These are phyloP conservation scores for Wickerhamiella qilinensis DNA, from an alignment of 805 yeast species.

Conservation along the genomic window DNA sequence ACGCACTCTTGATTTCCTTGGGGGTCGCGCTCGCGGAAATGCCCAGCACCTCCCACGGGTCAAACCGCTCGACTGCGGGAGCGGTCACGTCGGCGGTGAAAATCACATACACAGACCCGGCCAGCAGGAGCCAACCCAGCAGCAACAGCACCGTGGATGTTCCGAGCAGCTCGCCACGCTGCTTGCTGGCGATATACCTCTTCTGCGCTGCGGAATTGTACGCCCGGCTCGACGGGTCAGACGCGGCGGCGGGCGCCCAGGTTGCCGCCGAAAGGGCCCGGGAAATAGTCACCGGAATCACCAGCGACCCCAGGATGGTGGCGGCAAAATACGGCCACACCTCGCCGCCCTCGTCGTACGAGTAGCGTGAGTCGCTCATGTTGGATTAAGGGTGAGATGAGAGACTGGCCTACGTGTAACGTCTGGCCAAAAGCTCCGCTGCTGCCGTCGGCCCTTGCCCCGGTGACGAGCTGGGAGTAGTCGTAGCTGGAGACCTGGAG, in stretches of 20 bases:
- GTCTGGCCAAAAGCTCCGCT: too few species aligned
- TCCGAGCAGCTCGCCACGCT: slow-evolving; percentile 14
- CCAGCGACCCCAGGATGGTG: slow-evolving; percentile 50
- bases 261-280: slow-evolving; percentile 1
- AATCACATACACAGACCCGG: slow-evolving; percentile 25
- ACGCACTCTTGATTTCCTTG: slow-evolving; percentile 62
- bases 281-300: slow-evolving; percentile 42
- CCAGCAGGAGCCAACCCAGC: slow-evolving; percentile 48
- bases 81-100: slow-evolving; percentile 20
- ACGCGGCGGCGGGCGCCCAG: slow-evolving; percentile 2
- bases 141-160: slow-evolving; percentile 18
- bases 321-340: slow-evolving; percentile 86
- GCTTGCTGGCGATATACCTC: slow-evolving; percentile 14
- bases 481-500: too few species aligned
- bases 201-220: slow-evolving; percentile 2
- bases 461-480: too few species aligned
- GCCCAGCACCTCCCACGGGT: slow-evolving; percentile 80
- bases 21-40: slow-evolving; percentile 54
- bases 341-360: slow-evolving; percentile 76
- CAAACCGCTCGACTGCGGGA: slow-evolving; percentile 34
- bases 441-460: too few species aligned
- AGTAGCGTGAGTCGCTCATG: slow-evolving; percentile 36
- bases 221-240: neutral
- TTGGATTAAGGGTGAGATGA: neutral
- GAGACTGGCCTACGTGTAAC: too few species aligned